Percentiles rank a stretch among this genome's conserved stretches.
Conservation (phyloP, 495 filamentous ascomycete genomes). For the Penicillium canariense region DNA sequence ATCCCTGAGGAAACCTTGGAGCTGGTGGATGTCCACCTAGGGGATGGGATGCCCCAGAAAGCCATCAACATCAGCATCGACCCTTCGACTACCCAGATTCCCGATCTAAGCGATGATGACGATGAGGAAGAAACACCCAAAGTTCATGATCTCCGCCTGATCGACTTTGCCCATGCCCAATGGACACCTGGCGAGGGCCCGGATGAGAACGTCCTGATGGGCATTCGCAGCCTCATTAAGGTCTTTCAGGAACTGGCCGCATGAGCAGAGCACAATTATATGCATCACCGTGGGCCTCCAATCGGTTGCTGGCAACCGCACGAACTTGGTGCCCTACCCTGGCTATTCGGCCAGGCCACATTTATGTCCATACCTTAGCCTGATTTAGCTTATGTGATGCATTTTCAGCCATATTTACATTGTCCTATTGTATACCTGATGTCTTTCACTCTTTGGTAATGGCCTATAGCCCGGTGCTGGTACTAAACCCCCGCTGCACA, state of each 20-base stretch:
- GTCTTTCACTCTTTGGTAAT: too few species aligned
- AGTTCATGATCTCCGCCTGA: slow-evolving; percentile 80
- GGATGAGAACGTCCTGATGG: slow-evolving; percentile 79
- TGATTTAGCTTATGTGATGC: neutral
- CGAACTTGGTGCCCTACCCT: neutral
- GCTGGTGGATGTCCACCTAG: slow-evolving; percentile 32
- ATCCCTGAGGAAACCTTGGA: slow-evolving; percentile 35
- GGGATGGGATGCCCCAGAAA: slow-evolving; percentile 27
- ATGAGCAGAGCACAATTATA: slow-evolving; percentile 14
- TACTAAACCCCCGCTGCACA: too few species aligned
- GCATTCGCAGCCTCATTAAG: slow-evolving; percentile 69
- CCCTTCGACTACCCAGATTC: slow-evolving; percentile 29
- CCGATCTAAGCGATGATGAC: slow-evolving; percentile 57
- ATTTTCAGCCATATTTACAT: neutral
- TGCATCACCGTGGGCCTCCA: slow-evolving; percentile 6
- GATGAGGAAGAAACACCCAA: slow-evolving; percentile 67
- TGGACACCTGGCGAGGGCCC: slow-evolving; percentile 85
- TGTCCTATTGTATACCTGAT: neutral
- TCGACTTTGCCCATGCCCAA: slow-evolving; percentile 92
- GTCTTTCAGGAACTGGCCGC: slow-evolving; percentile 63
- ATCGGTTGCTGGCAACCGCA: slow-evolving; percentile 32
- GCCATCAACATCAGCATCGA: slow-evolving; percentile 44
- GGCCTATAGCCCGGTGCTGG: too few species aligned
- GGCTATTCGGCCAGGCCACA: neutral
- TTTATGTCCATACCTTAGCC: neutral